Base-by-base conservation (phyloP, 495 filamentous ascomycete genomes). In the Recurvomyces mirabilis region DNA sequence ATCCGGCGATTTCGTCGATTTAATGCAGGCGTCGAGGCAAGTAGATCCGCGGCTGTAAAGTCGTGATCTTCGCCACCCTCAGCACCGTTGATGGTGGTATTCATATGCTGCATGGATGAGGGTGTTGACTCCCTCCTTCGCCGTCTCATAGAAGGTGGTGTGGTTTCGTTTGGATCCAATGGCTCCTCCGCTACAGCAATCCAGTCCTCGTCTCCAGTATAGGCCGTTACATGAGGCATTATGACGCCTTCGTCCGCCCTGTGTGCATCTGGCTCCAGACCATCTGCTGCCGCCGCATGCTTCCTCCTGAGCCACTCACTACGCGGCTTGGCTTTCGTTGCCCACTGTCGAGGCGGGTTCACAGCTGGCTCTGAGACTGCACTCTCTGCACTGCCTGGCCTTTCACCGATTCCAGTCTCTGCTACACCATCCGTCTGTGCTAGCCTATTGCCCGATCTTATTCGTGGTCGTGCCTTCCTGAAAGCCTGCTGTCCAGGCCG, bases 1-100 rank as follows among this genome's bases (percentile, higher is more conserved):
- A 78, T 49, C 65, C 59, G 28, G 68, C 54, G 18, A 46, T 56
- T 14, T 77, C 61, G 40, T 7, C 19, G 13, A 34, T 30, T 41
- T 13, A 22, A 10, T 13, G 71, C 72, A 25, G 79, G 78, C 29
- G 77, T 82, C 11, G 79, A 82, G 6, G 78, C 53, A 37, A 81
- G 72, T 23, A 81, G 44, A 34, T 77, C 77, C 17, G 65, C 67
- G 20, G 68, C 72, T n/a, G 78, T 81, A 46, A 85, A 79, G 28
- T 83, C 79, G 5, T 71, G 20, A 13, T 50, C 41, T 1, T 50
- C 51, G 5, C 18, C 20, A 18, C 28, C 34, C 3, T 30, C 5
- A 22, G 35, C n/a, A 7, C 38, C 19, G 11, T 18, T 26, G 9
- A 54, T 1, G 1, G 46, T 54, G 4, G 17, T 39, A 38, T 46